phyloP scores from a whole-genome alignment of 1,284 basidiomycete genomes.

The Ceratobasidium sp. region DNA sequence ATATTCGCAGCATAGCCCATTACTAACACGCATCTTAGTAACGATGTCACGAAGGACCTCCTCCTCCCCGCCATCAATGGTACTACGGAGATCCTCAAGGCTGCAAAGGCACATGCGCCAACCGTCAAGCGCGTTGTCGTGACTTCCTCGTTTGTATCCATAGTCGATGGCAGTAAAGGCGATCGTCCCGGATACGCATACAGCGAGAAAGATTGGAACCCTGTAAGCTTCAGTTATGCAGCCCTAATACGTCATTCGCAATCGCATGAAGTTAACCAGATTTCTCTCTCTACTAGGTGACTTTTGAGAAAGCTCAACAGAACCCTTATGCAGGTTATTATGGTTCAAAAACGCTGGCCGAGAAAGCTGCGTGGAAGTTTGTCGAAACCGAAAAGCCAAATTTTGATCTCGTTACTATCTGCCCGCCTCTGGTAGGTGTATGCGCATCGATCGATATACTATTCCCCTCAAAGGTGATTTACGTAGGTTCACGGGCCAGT shows the following conservation, averaged over 20 bases:
- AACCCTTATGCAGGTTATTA: slow-evolving; percentile 46
- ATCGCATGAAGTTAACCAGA: no score
- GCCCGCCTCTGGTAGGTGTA: slow-evolving; percentile 42
- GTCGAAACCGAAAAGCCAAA: slow-evolving; percentile 42
- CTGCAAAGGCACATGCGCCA: slow-evolving; percentile 47
- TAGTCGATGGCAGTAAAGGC: slow-evolving; percentile 45
- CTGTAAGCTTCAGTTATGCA: no score
- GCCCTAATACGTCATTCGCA: no score
- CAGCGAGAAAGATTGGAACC: slow-evolving; percentile 51
- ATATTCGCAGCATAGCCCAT: no score
- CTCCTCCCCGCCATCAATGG: slow-evolving; percentile 57
- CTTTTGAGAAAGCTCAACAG: slow-evolving; percentile 19
- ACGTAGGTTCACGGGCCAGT: slow-evolving; percentile 13
- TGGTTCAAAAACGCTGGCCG: slow-evolving; percentile 49
- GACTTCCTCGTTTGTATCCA: slow-evolving; percentile 55
- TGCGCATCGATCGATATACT: not conserved
- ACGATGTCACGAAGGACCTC: slow-evolving; percentile 49
- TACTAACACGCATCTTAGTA: slow-evolving; percentile 21
- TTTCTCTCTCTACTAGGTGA: slow-evolving; percentile 16
- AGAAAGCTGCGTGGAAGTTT: slow-evolving; percentile 46
- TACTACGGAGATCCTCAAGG: slow-evolving; percentile 54
- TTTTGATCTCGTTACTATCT: slow-evolving; percentile 43
- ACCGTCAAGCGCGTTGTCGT: slow-evolving; percentile 55
- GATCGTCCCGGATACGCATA: slow-evolving; percentile 46
- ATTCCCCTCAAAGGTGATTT: not conserved